Conservation (phyloP, 495 filamentous ascomycete genomes). For the Xylaria flabelliformis region DNA sequence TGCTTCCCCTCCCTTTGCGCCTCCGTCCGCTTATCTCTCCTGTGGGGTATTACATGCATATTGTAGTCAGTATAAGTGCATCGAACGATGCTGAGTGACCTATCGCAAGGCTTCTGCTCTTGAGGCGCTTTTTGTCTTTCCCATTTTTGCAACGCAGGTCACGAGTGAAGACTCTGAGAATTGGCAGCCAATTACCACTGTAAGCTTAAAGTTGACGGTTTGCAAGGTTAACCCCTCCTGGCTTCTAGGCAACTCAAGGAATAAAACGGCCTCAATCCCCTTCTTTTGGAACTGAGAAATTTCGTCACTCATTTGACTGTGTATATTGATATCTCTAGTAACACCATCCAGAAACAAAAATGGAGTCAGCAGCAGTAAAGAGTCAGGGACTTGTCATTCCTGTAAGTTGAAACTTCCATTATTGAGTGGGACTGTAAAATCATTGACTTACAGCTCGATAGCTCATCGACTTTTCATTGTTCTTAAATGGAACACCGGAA, state of each 20-base stretch:
- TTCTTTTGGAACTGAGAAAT: not conserved
- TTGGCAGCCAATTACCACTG: not conserved
- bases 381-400: constrained; percentile 74
- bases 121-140: not conserved
- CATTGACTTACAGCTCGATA: constrained; percentile 44
- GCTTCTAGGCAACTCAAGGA: not conserved
- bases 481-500: constrained; percentile 67
- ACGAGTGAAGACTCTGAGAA: not conserved
- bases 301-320: not conserved
- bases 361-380: constrained; percentile 64
- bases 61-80: constrained; percentile 13
- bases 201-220: not conserved
- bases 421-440: not conserved
- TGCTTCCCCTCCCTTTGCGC: constrained; percentile 8
- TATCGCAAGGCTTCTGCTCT: not conserved
- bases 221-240: not conserved
- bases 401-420: constrained; percentile 48
- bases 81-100: not conserved
- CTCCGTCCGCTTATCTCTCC: constrained; percentile 19
- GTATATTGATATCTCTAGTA: not conserved
- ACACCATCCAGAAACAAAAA: constrained; percentile 29
- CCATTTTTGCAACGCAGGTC: not conserved
- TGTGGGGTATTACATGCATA: constrained; percentile 22
- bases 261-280: not conserved
- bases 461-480: constrained; percentile 86